These are phyloP conservation scores for Wickerhamiella occidentalis DNA, from an alignment of 805 yeast species.

Conservation along the genomic window DNA sequence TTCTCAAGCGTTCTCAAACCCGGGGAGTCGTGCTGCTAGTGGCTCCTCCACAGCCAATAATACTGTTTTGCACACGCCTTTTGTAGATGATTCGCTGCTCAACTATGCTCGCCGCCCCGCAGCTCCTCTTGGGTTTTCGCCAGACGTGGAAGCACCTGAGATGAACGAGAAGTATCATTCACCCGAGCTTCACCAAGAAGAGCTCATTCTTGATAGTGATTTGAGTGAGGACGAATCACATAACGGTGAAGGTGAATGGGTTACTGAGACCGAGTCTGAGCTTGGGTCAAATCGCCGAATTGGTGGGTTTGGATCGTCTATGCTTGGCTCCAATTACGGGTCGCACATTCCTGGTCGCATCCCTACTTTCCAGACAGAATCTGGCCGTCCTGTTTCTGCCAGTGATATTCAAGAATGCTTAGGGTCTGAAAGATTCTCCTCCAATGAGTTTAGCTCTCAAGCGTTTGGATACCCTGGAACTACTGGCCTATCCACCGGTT, in stretches of 20 bases:
- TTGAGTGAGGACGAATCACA: constrained; percentile 6
- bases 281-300: neutral
- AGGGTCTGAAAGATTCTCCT: neutral
- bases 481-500: constrained; percentile 3
- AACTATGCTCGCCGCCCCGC: constrained; percentile 3
- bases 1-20: neutral
- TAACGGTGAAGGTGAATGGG: constrained; percentile 4
- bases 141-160: neutral
- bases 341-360: constrained; percentile 3
- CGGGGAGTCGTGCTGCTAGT: neutral
- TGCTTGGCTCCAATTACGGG: constrained; percentile 1
- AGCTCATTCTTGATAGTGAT: constrained; percentile 6
- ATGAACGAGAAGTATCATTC: constrained; percentile 5
- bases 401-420: neutral
- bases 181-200: neutral
- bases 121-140: constrained; percentile 4
- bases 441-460: neutral
- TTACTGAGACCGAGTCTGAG: constrained; percentile 8
- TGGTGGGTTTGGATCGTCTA: constrained; percentile 5
- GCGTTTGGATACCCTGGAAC: constrained; percentile 5
- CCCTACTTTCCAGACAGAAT: constrained; percentile 1
- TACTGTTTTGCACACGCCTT: neutral
- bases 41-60: neutral
- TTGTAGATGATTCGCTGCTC: neutral
- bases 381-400: neutral